Base-by-base conservation (phyloP, 768 basidiomycete species). In the Russula ochroleuca region DNA sequence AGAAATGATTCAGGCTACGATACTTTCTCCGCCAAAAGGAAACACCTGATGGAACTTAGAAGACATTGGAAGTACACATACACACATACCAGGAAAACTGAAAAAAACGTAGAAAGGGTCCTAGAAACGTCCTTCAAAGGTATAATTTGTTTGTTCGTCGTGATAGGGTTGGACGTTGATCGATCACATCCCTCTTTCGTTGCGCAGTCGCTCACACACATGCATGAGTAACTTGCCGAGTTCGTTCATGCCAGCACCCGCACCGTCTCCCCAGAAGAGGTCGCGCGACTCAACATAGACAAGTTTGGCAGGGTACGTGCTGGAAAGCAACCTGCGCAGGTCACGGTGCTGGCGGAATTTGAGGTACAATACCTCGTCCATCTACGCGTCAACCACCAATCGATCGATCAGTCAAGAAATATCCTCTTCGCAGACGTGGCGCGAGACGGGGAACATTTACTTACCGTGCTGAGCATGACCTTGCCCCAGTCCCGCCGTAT, bases 271-370 rank as follows among this genome's bases (percentile, higher is more conserved):
- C 88, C 88, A 90, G 69, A 82, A 86, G n/a, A 70, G 41, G 71
- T 92, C 87, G 0, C 74, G 71, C 1, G 74, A 70, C 67, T 87
- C 85, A 8, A 75, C 72, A 68, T 85, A 87, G 3, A 86, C 58
- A 25, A 71, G 69, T 1, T 68, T 75, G 3, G 77, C 76, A 15
- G 76, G 69, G 8, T 79, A 81, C 3, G 89, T 90, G 25, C 72
- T 70, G 28, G 89, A 70, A 14, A 92, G 79, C 69, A 82, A 69
- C 28, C 63, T 64, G 41, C 84, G 81, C 58, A 92, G 72, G 40
- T 80, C 75, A 0, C 81, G 75, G 70, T 93, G 87, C 74, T 92
- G 90, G 54, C 75, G 79, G 69, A 92, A 86, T 70, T 93, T 93
- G 64, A 79, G 69, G 65, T 78, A 79, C 54, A 90, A 68, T 38